These are phyloP conservation scores for Pichia kudriavzevii DNA, from an alignment of 1,139 yeast genomes.

Conservation along the genomic window DNA sequence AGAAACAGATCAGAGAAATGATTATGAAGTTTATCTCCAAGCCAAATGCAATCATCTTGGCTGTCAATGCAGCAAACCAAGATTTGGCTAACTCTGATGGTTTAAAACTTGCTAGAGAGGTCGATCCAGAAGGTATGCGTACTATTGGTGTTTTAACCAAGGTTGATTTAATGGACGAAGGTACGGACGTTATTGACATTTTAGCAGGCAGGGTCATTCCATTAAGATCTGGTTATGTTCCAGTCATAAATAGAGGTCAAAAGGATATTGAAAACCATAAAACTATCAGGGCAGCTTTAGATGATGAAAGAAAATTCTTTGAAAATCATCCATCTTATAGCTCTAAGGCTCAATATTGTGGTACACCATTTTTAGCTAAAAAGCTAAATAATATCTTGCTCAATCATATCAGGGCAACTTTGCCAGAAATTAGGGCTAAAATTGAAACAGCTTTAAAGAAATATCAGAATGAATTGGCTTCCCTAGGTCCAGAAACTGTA, in stretches of 20 bases:
- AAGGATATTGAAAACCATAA: constrained; percentile 84
- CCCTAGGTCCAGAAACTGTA: constrained; percentile 78
- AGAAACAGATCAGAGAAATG: constrained; percentile 91
- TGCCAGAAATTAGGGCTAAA: constrained; percentile 89
- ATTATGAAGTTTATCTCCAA: constrained; percentile 86
- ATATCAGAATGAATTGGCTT: constrained; percentile 69
- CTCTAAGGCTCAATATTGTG: constrained; percentile 79
- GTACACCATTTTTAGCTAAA: constrained; percentile 94
- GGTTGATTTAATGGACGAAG: constrained; percentile 96
- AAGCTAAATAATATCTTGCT: constrained; percentile 82
- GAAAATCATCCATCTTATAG: constrained; percentile 70
- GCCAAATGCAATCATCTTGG: constrained; percentile 91
- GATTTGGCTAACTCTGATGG: constrained; percentile 98
- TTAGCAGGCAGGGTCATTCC: constrained; percentile 96
- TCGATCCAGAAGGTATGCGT: constrained; percentile 94
- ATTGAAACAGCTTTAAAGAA: constrained; percentile 78
- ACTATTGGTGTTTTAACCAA: constrained; percentile 96
- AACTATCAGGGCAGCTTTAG: constrained; percentile 82
- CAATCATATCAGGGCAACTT: constrained; percentile 88
- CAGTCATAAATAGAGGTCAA: constrained; percentile 97
- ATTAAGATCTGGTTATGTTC: constrained; percentile 90
- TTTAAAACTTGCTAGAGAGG: constrained; percentile 90
- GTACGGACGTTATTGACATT: constrained; percentile 97
- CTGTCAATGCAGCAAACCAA: constrained; percentile 95
- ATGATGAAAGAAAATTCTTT: constrained; percentile 71